Base-by-base conservation (phyloP, 1,284 basidiomycete genomes). In the Leccinum pachyderme region DNA sequence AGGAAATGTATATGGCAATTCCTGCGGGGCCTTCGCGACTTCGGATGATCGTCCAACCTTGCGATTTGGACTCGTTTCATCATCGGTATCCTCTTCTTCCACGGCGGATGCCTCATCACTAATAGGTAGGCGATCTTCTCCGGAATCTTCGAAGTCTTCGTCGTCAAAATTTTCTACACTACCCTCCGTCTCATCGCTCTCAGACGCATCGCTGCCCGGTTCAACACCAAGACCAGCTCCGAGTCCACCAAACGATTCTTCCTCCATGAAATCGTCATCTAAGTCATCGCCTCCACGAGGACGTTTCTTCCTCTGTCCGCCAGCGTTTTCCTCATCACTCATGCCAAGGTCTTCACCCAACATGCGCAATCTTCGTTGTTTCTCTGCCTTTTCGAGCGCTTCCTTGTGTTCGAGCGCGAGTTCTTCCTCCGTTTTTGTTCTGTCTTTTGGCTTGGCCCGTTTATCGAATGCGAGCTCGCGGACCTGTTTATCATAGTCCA, bases 361-460 rank as follows among this genome's bases (percentile, higher is more conserved):
- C 95, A 98, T 98, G 18, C 97, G 84, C 61, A 86, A 80, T 52
- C 88, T 71, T 15, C 97, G 81, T 62, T 80, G 83, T 59, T 82
- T 81, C 74, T 99, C 97, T 0, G 92, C 91, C 67, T 86, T 88
- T 73, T 95, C 89, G 49, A 99, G 75, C 2, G 83, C 79, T 64
- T 94, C 89, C 63, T 93, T 95, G 68, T 93, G 92, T 61, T 97
- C 95, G 54, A 89, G 64, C 2, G 94, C 95, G 12, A 93, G 66
- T 70, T 99, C 97, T 63, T 96, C 95, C 65, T 97, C 96, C 0
- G 95, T 97, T 77, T 98, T 98, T 41, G 94, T 93, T 54, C 97
- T 79, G 69, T 99, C 93, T 68, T 95, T 97, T 1, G 97, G 93
- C 66, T 95, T 92, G 7, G 96, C 92, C 4, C 97, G 84, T 61